Base-by-base conservation (phyloP, 345 rosid genomes). In the Eutrema heterophyllum region DNA sequence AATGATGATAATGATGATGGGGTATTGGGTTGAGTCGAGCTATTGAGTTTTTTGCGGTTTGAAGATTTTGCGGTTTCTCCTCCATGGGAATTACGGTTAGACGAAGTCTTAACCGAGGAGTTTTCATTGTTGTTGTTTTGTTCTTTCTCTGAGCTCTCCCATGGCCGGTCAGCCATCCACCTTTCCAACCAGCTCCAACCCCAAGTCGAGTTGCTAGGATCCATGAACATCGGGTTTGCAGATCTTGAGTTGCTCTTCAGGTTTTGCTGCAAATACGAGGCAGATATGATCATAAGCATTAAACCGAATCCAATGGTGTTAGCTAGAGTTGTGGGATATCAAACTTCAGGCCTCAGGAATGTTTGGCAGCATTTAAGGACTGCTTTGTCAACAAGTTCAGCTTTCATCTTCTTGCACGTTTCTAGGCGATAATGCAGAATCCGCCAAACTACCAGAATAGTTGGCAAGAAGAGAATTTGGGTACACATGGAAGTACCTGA, bases 171-270 rank as follows among this genome's bases (percentile, higher is more conserved):
- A 55, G 97, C 89, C 88, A 87, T 88, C 98, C 98, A 90, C 59
- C 98, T 80, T 67, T 92, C 99, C 66, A 89, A 78, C 96, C 97
- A 90, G 80, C 96, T 87, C 99, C 99, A 95, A 56, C 99, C 98
- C 99, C 99, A 95, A 18, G 87, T 69, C 13, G 92, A 96, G 76
- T 90, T 88, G 78, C 75, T 85, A 8, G 85, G 88, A 82, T 85
- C 93, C 88, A 86, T 84, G 81, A 92, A 92, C 78, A 73, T 73
- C 6, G 87, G 83, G 49, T 78, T 83, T 44, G 77, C 78, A 51
- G 81, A 49, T 75, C 74, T 84, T 9, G 85, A 32, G 40, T 81
- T 67, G 80, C 81, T 85, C 89, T 92, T 96, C 91, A 85, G 74
- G 64, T 83, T 74, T 86, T 96, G 79, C 99, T 96, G 88, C 69